Percentiles rank a stretch among this genome's conserved stretches.
phyloP scores from a whole-genome alignment of 805 yeast species.

The Ogataea zsoltii region DNA sequence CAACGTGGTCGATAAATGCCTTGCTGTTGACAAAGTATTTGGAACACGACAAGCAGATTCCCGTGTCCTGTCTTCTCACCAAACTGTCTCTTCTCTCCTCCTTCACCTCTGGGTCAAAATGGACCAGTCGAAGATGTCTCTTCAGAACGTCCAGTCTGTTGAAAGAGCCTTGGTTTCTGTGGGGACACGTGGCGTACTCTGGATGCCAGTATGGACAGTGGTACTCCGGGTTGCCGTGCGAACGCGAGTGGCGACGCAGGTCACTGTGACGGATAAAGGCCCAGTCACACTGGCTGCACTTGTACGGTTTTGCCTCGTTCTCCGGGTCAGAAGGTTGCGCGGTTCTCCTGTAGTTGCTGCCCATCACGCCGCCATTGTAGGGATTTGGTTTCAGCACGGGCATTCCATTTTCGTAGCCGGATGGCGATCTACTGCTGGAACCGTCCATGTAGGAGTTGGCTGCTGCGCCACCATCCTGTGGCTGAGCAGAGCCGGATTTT shows the following conservation, averaged over 20 bases:
- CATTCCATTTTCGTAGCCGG: constrained; percentile 10
- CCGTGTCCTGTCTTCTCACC: constrained; percentile 51
- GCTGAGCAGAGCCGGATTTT: constrained; percentile 2
- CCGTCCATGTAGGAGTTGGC: constrained; percentile 13
- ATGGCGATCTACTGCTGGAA: constrained; percentile 8
- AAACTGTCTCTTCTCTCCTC: constrained; percentile 25
- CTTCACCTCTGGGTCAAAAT: constrained; percentile 49
- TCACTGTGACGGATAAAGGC: constrained; percentile 70
- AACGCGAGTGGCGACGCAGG: constrained; percentile 63
- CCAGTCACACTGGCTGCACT: constrained; percentile 59
- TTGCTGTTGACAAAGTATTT: constrained; percentile 54
- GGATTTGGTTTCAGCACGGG: constrained; percentile 20
- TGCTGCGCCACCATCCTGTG: constrained; percentile 3
- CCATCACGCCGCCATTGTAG: constrained; percentile 13
- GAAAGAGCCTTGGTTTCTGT: constrained; percentile 74
- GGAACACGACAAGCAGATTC: constrained; percentile 69
- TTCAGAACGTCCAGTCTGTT: constrained; percentile 73
- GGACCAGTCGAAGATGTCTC: constrained; percentile 70
- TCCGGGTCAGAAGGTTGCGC: constrained; percentile 22
- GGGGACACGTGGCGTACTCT: constrained; percentile 62
- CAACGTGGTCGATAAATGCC: constrained; percentile 63
- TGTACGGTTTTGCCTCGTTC: constrained; percentile 34
- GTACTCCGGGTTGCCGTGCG: constrained; percentile 65
- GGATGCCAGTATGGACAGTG: constrained; percentile 74
- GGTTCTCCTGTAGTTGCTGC: constrained; percentile 14